Base-by-base conservation (phyloP, 75 land plant species). In the Picea sitchensis region DNA sequence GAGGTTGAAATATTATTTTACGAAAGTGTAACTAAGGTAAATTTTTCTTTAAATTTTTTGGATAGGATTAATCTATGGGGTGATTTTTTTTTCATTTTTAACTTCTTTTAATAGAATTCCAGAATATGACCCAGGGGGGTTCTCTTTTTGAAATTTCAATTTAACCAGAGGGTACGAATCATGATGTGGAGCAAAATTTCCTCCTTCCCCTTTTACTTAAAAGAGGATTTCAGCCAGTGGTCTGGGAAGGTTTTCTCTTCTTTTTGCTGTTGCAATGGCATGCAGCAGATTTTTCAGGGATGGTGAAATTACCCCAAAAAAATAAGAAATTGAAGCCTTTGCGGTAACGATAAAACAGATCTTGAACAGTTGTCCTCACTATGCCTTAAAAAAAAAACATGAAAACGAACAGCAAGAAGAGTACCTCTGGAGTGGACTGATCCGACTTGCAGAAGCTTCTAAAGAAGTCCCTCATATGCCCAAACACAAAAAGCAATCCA, bases 401-500 rank as follows among this genome's bases (percentile, higher is more conserved):
- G 20, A 67, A 34, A 71, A 44, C 21, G n/a, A 47, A 17, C 9
- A 38, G 6, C 38, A 6, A 38, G 17, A 69, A 17, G 12, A 41
- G 74, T 71, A 71, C 74, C 74, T 71, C 54, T 38, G 74, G 51
- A 9, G 56, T 71, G 74, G 23, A 12, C 23, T 44, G 74, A 15
- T 73, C 75, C n/a, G 72, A 81, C 87, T 87, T 91, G 86, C 58
- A 84, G 84, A 79, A 72, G 71, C 78, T 73, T 20, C 99, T 79
- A 83, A 86, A 96, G 79, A 92, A 86, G 77, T 96, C 99, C 4
- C 98, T 64, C 38, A 92, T 2, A 76, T 91, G 95, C 56, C 99
- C 99, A 75, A 95, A 91, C 14, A 85, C 90, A 85, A 94, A 96
- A 73, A 96, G 90, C 68, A 96, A 77, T 2, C 91, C 98, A 78